Evolutionary conservation across 495 filamentous ascomycete genomes (phyloP).

Genomic region (Aspergillus sclerotioniger): DNA sequence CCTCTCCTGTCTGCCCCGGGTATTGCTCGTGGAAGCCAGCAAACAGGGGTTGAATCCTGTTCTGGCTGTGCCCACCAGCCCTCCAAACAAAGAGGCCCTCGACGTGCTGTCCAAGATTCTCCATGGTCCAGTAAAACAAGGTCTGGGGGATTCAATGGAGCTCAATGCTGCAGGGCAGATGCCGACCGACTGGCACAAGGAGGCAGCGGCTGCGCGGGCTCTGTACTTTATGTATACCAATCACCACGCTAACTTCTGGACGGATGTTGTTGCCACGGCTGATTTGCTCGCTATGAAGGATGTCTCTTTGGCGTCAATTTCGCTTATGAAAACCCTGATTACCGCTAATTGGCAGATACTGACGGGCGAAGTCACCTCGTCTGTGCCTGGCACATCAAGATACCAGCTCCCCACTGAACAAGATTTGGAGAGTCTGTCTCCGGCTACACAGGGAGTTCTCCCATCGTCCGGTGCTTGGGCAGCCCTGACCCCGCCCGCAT

Average conservation of each 20-base stretch:
- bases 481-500: conserved; percentile 50
- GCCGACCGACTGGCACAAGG: conserved; percentile 40
- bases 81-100: conserved; percentile 52
- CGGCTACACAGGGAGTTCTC: conserved; percentile 35
- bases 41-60: conserved; percentile 46
- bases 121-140: conserved; percentile 44
- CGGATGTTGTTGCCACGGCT: conserved; percentile 49
- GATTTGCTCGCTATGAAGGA: conserved; percentile 60
- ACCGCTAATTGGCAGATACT: conserved; percentile 54
- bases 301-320: conserved; percentile 53
- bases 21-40: conserved; percentile 50
- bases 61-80: conserved; percentile 46
- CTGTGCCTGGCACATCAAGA: conserved; percentile 25
- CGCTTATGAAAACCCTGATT: conserved; percentile 51
- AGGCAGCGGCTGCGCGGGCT: conserved; percentile 54
- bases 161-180: conserved; percentile 34
- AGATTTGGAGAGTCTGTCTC: conserved; percentile 35
- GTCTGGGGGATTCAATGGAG: conserved; percentile 28
- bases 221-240: conserved; percentile 57
- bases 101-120: conserved; percentile 55
- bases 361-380: conserved; percentile 20
- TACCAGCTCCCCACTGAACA: conserved; percentile 46
- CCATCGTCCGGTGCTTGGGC: conserved; percentile 50
- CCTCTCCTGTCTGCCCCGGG: conserved; percentile 56
- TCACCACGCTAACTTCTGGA: conserved; percentile 50